These are phyloP conservation scores for Malassezia sympodialis DNA, from an alignment of 1,284 basidiomycete genomes.

Conservation along the genomic window DNA sequence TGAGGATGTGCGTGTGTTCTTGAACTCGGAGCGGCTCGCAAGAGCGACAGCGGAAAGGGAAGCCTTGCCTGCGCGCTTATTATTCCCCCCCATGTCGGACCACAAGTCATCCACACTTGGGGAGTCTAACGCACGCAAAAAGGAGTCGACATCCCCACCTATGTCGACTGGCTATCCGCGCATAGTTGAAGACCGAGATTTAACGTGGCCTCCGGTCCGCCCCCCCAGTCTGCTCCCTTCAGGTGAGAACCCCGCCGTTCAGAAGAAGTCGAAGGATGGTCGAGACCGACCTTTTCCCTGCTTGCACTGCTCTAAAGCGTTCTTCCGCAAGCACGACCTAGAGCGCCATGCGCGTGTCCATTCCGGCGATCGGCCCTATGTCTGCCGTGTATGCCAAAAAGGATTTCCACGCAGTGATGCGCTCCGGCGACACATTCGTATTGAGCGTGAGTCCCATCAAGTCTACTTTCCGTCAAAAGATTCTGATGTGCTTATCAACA, in stretches of 20 bases:
- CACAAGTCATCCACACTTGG: too few species aligned
- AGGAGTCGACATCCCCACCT: not conserved
- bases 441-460: conserved; percentile 8
- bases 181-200: not conserved
- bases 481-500: conserved; percentile 5
- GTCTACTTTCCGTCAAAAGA: not conserved
- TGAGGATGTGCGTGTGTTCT: conserved; percentile 40
- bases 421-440: conserved; percentile 38
- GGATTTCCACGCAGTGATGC: conserved; percentile 46
- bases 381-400: conserved; percentile 42
- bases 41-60: conserved; percentile 23
- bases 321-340: conserved; percentile 44
- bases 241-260: too few species aligned
- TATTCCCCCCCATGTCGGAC: not conserved
- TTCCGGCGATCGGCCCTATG: conserved; percentile 46
- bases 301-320: conserved; percentile 38
- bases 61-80: not conserved
- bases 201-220: not conserved
- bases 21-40: conserved; percentile 38
- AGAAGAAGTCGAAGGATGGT: not conserved
- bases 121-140: too few species aligned
- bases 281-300: conserved; percentile 34
- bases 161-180: not conserved
- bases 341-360: conserved; percentile 44
- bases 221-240: too few species aligned